Conservation (phyloP, 371 early-diverging fungal genomes). For the Mortierella sp. region DNA sequence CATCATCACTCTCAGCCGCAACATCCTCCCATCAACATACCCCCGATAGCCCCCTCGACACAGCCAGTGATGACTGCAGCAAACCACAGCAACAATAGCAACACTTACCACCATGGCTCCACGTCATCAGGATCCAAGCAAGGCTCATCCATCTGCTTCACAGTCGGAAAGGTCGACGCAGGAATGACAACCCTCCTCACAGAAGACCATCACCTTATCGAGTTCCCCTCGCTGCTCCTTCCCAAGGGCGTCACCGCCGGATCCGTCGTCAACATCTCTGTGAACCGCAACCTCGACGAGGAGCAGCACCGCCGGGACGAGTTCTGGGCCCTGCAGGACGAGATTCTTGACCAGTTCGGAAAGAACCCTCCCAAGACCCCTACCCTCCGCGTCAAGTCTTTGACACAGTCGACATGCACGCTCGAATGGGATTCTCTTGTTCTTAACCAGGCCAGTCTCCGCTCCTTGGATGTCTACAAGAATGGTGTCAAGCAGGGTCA, state of each 20-base stretch:
- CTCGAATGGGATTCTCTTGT: conserved; percentile 92
- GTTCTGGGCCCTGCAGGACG: conserved; percentile 89
- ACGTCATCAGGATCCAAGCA: conserved; percentile 29
- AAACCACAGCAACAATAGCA: background rate
- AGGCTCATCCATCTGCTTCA: conserved; percentile 81
- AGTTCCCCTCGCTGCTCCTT: conserved; percentile 96
- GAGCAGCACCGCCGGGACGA: conserved; percentile 86
- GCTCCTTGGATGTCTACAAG: conserved; percentile 89
- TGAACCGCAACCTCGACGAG: conserved; percentile 87
- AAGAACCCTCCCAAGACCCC: conserved; percentile 85
- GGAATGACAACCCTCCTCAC: conserved; percentile 94
- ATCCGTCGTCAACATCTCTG: conserved; percentile 94
- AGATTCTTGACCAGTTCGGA: conserved; percentile 86
- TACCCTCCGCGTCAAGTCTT: conserved; percentile 75
- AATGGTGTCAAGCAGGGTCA: conserved; percentile 66
- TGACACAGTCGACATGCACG: conserved; percentile 92
- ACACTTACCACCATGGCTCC: conserved; percentile 5
- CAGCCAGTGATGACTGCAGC: conserved; percentile 30
- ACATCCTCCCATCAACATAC: background rate
- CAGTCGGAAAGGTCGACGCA: conserved; percentile 94
- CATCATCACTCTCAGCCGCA: conserved; percentile 8
- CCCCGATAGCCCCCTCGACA: background rate
- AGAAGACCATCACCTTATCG: conserved; percentile 97
- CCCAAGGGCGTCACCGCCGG: conserved; percentile 95
- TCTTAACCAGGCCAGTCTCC: conserved; percentile 83